phyloP scores from a whole-genome alignment of 441 rosid species.

The Eruca vesicaria region DNA sequence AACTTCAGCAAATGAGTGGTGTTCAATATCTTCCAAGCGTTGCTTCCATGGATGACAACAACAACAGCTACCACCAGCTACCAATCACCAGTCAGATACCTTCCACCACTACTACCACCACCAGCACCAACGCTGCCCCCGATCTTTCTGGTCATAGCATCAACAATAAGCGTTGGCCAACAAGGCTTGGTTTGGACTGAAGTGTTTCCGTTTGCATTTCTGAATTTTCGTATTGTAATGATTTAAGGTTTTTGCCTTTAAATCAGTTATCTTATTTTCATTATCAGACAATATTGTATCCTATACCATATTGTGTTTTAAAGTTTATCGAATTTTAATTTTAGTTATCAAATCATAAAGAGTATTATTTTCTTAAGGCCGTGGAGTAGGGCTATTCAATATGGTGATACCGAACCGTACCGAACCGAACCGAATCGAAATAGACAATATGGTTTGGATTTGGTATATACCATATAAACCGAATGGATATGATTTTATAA shows the following conservation, averaged over 20 bases:
- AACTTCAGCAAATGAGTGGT: no score
- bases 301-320: background rate
- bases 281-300: background rate
- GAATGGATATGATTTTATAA: no score
- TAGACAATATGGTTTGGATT: no score
- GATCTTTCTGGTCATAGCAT: background rate
- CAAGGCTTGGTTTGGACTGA: background rate
- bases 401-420: no score
- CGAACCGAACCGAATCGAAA: no score
- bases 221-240: background rate
- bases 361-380: background rate
- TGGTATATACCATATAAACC: no score
- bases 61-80: background rate
- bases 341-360: constrained; percentile 2
- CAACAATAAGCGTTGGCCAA: background rate
- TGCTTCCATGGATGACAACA: background rate
- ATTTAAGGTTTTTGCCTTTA: background rate
- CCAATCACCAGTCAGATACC: background rate
- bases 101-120: background rate
- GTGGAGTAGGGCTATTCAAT: no score
- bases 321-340: background rate
- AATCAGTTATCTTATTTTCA: background rate
- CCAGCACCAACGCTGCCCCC: background rate
- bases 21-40: background rate
- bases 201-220: background rate